phyloP scores from a whole-genome alignment of 1,284 basidiomycete species.

The Leccinum fallax region DNA sequence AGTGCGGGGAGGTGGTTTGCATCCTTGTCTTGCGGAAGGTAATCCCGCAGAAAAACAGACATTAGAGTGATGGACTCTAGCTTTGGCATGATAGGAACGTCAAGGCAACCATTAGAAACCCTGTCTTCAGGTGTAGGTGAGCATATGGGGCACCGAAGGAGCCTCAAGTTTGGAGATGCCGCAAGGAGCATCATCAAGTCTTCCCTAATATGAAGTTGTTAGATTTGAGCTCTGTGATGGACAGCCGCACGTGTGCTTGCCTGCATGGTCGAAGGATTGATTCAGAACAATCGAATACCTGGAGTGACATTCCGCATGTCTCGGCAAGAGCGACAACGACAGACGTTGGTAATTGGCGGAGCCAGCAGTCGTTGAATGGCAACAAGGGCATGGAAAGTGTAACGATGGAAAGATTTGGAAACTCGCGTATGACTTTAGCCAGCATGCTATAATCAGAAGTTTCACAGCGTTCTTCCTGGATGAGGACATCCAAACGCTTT shows the following conservation, averaged over 20 bases:
- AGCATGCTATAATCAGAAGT: constrained; percentile 26
- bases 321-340: constrained; percentile 28
- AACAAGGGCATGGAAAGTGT: constrained; percentile 33
- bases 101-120: constrained; percentile 19
- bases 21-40: constrained; percentile 32
- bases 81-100: constrained; percentile 33
- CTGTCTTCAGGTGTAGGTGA: constrained; percentile 28
- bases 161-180: constrained; percentile 29
- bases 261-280: constrained; percentile 36
- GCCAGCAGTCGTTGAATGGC: constrained; percentile 32
- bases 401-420: constrained; percentile 30
- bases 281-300: constrained; percentile 35
- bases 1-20: constrained; percentile 34
- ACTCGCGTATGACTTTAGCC: constrained; percentile 27
- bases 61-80: constrained; percentile 30
- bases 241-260: constrained; percentile 18
- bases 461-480: constrained; percentile 33
- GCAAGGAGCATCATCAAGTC: constrained; percentile 32
- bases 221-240: background rate
- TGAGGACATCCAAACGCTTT: constrained; percentile 30
- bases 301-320: constrained; percentile 32
- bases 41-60: constrained; percentile 35
- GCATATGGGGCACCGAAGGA: constrained; percentile 35
- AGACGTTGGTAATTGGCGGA: constrained; percentile 28
- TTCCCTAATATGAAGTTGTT: constrained; percentile 22